Percentiles rank a stretch among this genome's conserved stretches.
Evolutionary conservation across 371 early-diverging fungal genomes (phyloP).

Genomic region (Mortierella sp.): DNA sequence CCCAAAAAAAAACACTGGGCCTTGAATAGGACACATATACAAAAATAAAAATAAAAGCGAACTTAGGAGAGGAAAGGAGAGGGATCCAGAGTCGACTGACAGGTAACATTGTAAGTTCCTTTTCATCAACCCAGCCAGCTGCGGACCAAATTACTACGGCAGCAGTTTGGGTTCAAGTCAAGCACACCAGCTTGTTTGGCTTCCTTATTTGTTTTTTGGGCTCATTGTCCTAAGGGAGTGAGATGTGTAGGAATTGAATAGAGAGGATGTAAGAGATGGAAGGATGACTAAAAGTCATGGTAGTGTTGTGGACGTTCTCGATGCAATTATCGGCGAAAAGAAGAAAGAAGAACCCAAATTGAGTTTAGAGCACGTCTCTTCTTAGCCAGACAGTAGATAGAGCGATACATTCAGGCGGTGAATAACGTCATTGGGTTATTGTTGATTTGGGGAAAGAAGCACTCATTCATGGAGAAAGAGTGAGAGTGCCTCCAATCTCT

Average conservation of each 20-base stretch:
- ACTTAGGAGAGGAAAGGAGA: background rate
- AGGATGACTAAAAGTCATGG: background rate
- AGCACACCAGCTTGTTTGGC: background rate
- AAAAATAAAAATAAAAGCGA: background rate
- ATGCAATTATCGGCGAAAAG: background rate
- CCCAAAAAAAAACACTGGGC: background rate
- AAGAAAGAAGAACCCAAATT: background rate
- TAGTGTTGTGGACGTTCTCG: background rate
- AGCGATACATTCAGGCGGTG: too few relatives aligned
- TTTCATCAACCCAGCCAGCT: background rate
- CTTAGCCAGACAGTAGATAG: background rate
- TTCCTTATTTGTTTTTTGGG: background rate
- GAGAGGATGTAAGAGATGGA: background rate
- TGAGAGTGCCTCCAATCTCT: background rate
- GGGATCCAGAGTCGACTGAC: background rate
- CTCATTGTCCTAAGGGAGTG: background rate
- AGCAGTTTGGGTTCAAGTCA: background rate
- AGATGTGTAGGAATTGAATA: background rate
- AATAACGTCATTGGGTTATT: background rate
- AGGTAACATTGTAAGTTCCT: background rate
- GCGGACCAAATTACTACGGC: background rate
- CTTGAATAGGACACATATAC: background rate
- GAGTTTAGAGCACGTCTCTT: background rate
- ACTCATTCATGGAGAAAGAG: background rate
- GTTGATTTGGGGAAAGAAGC: background rate